A percentile compares a stretch with the other conserved stretches of the same genome.
phyloP scores from a whole-genome alignment of 768 basidiomycete genomes.

The Chalciporus piperatus region DNA sequence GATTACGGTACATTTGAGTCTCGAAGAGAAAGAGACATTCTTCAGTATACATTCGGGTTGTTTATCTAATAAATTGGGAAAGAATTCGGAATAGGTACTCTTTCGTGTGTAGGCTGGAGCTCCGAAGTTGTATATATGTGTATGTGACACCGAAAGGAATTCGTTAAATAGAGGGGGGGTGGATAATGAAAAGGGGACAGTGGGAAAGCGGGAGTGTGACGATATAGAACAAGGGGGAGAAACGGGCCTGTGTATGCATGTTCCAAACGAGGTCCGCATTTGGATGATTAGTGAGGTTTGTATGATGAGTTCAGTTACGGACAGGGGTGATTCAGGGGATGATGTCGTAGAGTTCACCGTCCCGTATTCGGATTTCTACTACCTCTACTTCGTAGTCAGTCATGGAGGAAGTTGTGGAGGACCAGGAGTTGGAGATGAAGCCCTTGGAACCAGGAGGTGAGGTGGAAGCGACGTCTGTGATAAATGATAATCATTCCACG shows the following conservation, averaged over 20 bases:
- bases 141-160: background rate
- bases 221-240: background rate
- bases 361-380: slow-evolving; percentile 80
- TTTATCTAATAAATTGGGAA: slow-evolving; percentile 12
- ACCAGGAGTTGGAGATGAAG: slow-evolving; percentile 65
- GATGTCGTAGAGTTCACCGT: slow-evolving; percentile 73
- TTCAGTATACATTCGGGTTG: slow-evolving; percentile 11
- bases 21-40: background rate
- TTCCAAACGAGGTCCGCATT: slow-evolving; percentile 11
- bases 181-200: background rate
- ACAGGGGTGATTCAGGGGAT: slow-evolving; percentile 46
- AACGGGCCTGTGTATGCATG: slow-evolving; percentile 9
- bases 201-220: slow-evolving; percentile 13
- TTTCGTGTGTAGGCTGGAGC: slow-evolving; percentile 1
- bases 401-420: slow-evolving; percentile 63
- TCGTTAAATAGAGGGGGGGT: background rate
- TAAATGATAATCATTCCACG: background rate
- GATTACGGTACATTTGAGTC: background rate
- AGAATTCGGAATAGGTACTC: slow-evolving; percentile 6
- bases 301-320: background rate
- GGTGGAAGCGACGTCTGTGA: slow-evolving; percentile 74
- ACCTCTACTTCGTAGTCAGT: slow-evolving; percentile 84
- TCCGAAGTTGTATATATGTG: slow-evolving; percentile 2
- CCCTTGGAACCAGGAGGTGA: slow-evolving; percentile 71
- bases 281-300: slow-evolving; percentile 13